Conservation (phyloP, 2,329 filamentous ascomycete species). For the Paracoccidioides brasiliensis region DNA sequence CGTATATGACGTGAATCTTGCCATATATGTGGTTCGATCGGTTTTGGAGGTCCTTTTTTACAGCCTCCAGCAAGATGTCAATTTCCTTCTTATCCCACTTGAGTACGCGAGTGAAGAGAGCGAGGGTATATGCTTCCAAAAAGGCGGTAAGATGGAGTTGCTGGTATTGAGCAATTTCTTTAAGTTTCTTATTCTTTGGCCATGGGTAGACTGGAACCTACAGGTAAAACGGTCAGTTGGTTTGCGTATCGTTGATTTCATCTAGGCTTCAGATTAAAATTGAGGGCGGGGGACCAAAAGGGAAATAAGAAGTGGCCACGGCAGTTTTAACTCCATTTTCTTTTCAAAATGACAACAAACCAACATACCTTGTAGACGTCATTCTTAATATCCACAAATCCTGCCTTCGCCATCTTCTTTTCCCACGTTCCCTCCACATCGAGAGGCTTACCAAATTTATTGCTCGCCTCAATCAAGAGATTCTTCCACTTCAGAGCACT, state of each 20-base stretch:
- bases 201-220: slow-evolving; percentile 19
- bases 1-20: slow-evolving; percentile 6
- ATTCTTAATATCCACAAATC: slow-evolving; percentile 42
- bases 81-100: slow-evolving; percentile 1
- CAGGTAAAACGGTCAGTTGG: slow-evolving; percentile 28
- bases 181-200: slow-evolving; percentile 1
- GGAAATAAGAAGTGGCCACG: too few relatives aligned
- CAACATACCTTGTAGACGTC: slow-evolving; percentile 40
- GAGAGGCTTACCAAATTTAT: slow-evolving; percentile 22
- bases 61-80: not conserved
- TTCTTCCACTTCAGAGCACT: not conserved
- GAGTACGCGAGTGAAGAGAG: slow-evolving; percentile 7
- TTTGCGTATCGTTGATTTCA: not conserved
- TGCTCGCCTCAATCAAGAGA: slow-evolving; percentile 8
- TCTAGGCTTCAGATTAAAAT: not conserved
- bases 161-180: slow-evolving; percentile 1
- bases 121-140: slow-evolving; percentile 8
- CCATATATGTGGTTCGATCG: slow-evolving; percentile 2
- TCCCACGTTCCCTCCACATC: slow-evolving; percentile 25
- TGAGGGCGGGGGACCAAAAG: not conserved
- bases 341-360: slow-evolving; percentile 23
- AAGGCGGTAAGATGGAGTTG: slow-evolving; percentile 5
- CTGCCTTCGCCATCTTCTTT: slow-evolving; percentile 36
- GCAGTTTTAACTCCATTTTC: not conserved
- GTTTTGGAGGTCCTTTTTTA: slow-evolving; percentile 5